Evolutionary conservation across 78 protist species (phyloP).

Genomic region (Creolimax fragrantissima): DNA sequence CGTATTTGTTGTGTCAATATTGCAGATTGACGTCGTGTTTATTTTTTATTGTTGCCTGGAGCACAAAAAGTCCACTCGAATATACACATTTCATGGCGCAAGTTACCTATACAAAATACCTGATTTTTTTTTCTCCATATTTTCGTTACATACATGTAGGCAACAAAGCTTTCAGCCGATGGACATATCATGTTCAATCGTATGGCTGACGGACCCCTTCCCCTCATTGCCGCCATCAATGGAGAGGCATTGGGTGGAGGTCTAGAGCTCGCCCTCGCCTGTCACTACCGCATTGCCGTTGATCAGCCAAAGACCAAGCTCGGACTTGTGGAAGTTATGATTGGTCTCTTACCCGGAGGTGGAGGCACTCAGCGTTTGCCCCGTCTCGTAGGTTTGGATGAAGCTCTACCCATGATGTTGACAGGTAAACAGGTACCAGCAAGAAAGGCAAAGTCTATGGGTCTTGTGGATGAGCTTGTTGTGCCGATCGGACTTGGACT

Average conservation of each 20-base stretch:
- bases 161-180: neutral
- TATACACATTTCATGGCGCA: no score
- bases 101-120: no score
- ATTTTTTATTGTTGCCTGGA: no score
- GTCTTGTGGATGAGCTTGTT: slow-evolving; percentile 39
- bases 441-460: slow-evolving; percentile 27
- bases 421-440: slow-evolving; percentile 38
- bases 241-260: slow-evolving; percentile 90
- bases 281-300: slow-evolving; percentile 66
- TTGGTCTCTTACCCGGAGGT: slow-evolving; percentile 88
- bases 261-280: slow-evolving; percentile 78
- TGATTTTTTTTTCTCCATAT: no score
- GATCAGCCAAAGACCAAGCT: slow-evolving; percentile 29
- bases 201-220: neutral
- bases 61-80: no score
- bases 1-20: no score
- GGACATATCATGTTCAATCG: slow-evolving; percentile 6
- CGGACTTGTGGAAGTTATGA: slow-evolving; percentile 73
- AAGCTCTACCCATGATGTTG: slow-evolving; percentile 50
- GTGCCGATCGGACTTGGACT: neutral
- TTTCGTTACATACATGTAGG: no score
- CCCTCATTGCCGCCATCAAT: slow-evolving; percentile 70
- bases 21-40: no score
- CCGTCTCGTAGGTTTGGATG: slow-evolving; percentile 47
- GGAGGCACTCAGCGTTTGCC: slow-evolving; percentile 89